A percentile compares a stretch with the other conserved stretches of the same genome.
Conservation (phyloP, 2,329 filamentous ascomycete species). For the Gyromitra esculenta region DNA sequence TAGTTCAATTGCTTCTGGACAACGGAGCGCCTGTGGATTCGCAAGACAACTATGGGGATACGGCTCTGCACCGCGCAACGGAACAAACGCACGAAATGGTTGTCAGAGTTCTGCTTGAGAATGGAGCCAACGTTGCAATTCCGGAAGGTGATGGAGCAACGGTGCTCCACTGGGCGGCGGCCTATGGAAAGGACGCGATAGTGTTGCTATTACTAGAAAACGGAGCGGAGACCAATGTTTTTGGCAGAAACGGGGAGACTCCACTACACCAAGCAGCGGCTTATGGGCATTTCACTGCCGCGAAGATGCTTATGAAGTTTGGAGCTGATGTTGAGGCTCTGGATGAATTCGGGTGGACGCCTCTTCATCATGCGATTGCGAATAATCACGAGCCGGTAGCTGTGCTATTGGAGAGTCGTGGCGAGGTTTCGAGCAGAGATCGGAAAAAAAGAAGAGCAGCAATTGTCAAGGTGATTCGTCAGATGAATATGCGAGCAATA, state of each 20-base stretch:
- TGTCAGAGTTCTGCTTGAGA: conserved; percentile 51
- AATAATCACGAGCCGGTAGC: conserved; percentile 38
- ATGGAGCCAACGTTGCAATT: conserved; percentile 49
- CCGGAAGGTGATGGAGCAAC: conserved; percentile 41
- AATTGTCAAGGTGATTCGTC: conserved; percentile 39
- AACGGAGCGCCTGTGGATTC: conserved; percentile 42
- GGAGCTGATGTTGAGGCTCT: conserved; percentile 34
- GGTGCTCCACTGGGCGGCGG: conserved; percentile 47
- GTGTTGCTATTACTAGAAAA: conserved; percentile 34
- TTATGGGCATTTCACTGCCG: conserved; percentile 25
- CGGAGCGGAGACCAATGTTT: conserved; percentile 29
- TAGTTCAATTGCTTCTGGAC: conserved; percentile 42
- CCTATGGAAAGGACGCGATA: conserved; percentile 47
- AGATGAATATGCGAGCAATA: conserved; percentile 43
- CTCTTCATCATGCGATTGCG: conserved; percentile 44
- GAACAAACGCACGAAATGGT: conserved; percentile 43
- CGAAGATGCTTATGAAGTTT: conserved; percentile 42
- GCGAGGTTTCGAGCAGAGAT: conserved; percentile 40
- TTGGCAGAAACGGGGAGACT: conserved; percentile 38
- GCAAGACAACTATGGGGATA: conserved; percentile 45
- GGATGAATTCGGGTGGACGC: conserved; percentile 47
- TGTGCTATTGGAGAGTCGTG: conserved; percentile 33
- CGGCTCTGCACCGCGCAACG: conserved; percentile 50
- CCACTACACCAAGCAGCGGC: conserved; percentile 44
- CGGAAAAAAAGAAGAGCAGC: conserved; percentile 35